Base-by-base conservation (phyloP, 129 eudicot species). In the Flaveria bidentis region DNA sequence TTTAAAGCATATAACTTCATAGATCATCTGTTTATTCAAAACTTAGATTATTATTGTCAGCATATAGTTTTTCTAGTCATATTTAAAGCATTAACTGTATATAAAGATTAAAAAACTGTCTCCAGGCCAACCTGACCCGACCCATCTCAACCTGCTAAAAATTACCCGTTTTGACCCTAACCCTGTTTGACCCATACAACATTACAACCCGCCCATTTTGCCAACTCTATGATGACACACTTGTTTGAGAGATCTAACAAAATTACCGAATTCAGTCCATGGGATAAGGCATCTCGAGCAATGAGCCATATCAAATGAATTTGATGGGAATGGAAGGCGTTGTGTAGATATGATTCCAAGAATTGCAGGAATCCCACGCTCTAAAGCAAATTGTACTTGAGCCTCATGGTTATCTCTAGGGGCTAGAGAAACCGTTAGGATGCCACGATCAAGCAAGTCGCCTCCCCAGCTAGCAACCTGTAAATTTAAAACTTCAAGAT, bases 381-480 rank as follows among this genome's bases (percentile, higher is more conserved):
- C 99, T 67, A 95, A 85, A 41, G 99, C 97, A 60, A 95, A 95
- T 33, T 95, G 99, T 15, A 95, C 99, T 80, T 95, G 99, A 70
- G 99, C 99, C 84, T 95, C 96, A 9, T 91, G 99, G 80, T 95
- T 95, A 82, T 95, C 99, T 84, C 97, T 86, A 10, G 99, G 99
- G 17, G 99, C 97, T 75, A 95, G 96, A 79, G 99, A 95, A 49
- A 95, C 89, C 0, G 99, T 88, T 36, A 95, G 65, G 64, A 95
- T 91, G 7, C 88, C 91, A 55, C 99, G 97, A 82, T 91, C 97
- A 39, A 95, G 85, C 82, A 95, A 80, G 78, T 95, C 96, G 69
- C 99, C 99, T 84, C 99, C 99, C 99, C 99, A 95, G 73, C 99
- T 95, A 55, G 99, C 99, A 85, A 95, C 99, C 99, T 95, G 25